A percentile compares a stretch with the other conserved stretches of the same genome.
These are phyloP conservation scores for Colletotrichum tropicicola DNA, from an alignment of 2,329 filamentous ascomycete genomes.

Conservation along the genomic window DNA sequence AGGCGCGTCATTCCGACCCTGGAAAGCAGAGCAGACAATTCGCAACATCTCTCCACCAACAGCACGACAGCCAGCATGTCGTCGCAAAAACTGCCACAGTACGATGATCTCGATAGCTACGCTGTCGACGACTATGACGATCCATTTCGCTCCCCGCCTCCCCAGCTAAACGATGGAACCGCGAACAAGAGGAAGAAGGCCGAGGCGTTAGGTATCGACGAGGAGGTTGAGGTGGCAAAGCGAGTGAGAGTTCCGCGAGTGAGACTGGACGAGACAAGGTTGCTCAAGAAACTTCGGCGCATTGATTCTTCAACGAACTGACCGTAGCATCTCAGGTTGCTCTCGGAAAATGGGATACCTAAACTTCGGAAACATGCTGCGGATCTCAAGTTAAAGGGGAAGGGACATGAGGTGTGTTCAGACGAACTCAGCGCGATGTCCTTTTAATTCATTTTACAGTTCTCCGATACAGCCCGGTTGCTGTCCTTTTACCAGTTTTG, in stretches of 20 bases:
- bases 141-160: slow-evolving; percentile 57
- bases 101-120: slow-evolving; percentile 81
- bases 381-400: slow-evolving; percentile 84
- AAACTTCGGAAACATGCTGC: slow-evolving; percentile 78
- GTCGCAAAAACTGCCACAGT: too few species aligned
- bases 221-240: slow-evolving; percentile 85
- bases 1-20: too few species aligned
- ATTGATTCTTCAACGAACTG: background rate
- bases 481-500: slow-evolving; percentile 94
- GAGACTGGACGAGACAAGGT: slow-evolving; percentile 88
- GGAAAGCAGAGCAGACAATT: background rate
- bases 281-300: slow-evolving; percentile 21
- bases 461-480: slow-evolving; percentile 82
- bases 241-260: slow-evolving; percentile 76
- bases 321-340: slow-evolving; percentile 64
- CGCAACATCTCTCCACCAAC: slow-evolving; percentile 15
- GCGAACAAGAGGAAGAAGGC: slow-evolving; percentile 58
- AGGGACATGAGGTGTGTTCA: slow-evolving; percentile 82
- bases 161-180: slow-evolving; percentile 43
- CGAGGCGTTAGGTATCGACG: slow-evolving; percentile 78
- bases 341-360: slow-evolving; percentile 85
- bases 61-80: too few species aligned
- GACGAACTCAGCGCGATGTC: background rate
- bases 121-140: slow-evolving; percentile 65
- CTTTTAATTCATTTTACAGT: slow-evolving; percentile 57